Conservation (phyloP, 1,139 yeast species). For the Tardiomyces blankii region DNA sequence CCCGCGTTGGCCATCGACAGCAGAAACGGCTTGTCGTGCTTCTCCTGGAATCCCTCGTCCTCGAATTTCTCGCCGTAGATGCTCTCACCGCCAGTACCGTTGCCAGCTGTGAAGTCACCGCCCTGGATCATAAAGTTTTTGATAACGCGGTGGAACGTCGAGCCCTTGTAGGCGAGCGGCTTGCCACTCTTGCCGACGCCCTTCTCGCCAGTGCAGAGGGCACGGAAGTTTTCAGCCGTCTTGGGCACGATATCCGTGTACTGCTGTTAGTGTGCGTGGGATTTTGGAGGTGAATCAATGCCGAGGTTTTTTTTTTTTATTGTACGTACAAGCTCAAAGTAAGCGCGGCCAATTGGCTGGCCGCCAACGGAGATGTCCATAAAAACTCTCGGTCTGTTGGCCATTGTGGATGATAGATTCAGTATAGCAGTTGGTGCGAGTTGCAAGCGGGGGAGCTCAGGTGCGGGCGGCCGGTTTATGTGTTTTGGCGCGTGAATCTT, state of each 20-base stretch:
- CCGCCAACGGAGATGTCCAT: conserved; percentile 67
- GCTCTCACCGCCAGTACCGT: conserved; percentile 92
- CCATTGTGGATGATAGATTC: not conserved
- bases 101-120: conserved; percentile 85
- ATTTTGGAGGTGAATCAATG: not conserved
- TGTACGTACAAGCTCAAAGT: conserved; percentile 42
- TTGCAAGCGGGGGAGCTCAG: too few species aligned
- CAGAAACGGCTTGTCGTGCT: conserved; percentile 76
- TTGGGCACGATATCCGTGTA: conserved; percentile 78
- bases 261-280: conserved; percentile 1
- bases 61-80: conserved; percentile 93
- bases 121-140: conserved; percentile 87
- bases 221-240: conserved; percentile 88
- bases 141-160: conserved; percentile 85
- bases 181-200: conserved; percentile 56
- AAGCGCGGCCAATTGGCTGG: conserved; percentile 56
- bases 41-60: conserved; percentile 73
- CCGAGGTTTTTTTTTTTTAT: too few species aligned
- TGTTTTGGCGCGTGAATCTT: too few species aligned
- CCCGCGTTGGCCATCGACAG: conserved; percentile 97
- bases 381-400: conserved; percentile 44
- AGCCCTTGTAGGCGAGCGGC: conserved; percentile 65
- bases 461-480: too few species aligned
- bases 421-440: too few species aligned
- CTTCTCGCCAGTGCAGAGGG: conserved; percentile 82